These are phyloP conservation scores for Selaginella tamariscina DNA, from an alignment of 75 land plant genomes.

Conservation along the genomic window DNA sequence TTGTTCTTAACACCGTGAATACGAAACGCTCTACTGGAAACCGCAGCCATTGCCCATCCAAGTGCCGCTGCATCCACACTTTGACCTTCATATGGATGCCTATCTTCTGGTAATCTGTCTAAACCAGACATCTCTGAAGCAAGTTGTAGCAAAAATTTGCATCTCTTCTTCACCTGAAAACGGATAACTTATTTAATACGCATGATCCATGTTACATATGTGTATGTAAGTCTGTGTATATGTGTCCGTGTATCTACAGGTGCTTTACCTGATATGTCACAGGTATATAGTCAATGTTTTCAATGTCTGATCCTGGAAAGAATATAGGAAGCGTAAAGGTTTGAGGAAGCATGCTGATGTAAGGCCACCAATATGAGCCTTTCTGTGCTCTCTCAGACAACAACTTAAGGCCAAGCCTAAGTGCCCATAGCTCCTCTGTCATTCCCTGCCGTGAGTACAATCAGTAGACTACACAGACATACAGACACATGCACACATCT, in stretches of 20 bases:
- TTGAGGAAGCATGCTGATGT: constrained; percentile 80
- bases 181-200: background rate
- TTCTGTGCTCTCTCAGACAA: constrained; percentile 57
- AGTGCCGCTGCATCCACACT: background rate
- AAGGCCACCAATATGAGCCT: constrained; percentile 92
- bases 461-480: too few species aligned
- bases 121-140: constrained; percentile 16
- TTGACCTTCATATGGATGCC: constrained; percentile 3
- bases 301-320: constrained; percentile 64
- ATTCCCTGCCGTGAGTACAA: constrained; percentile 32
- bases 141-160: constrained; percentile 17
- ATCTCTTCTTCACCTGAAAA: constrained; percentile 28
- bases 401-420: constrained; percentile 73
- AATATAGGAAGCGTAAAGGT: constrained; percentile 64
- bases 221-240: too few species aligned
- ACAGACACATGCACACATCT: too few species aligned
- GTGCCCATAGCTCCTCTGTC: constrained; percentile 94
- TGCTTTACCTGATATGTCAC: constrained; percentile 51
- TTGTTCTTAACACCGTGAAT: constrained; percentile 15
- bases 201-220: too few species aligned
- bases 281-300: constrained; percentile 68
- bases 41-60: constrained; percentile 12
- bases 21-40: constrained; percentile 1
- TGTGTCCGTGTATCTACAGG: background rate
- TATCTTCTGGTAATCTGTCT: background rate